Percentiles rank a stretch among this genome's conserved stretches.
These are phyloP conservation scores for Mycena alexandri DNA, from an alignment of 768 basidiomycete species.

Conservation along the genomic window DNA sequence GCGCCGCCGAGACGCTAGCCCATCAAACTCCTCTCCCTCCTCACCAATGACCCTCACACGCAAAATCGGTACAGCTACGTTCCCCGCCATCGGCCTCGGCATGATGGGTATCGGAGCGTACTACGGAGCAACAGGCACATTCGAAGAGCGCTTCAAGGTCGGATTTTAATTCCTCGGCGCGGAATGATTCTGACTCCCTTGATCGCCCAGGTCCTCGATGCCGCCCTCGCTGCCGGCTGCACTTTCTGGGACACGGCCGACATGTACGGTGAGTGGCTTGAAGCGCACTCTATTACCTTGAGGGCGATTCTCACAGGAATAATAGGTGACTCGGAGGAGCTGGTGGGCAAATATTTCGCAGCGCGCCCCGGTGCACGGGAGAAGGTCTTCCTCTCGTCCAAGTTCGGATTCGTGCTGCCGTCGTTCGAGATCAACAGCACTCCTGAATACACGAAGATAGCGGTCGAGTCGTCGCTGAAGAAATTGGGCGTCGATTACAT, in stretches of 20 bases:
- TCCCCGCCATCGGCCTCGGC: conserved; percentile 64
- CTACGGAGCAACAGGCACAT: conserved; percentile 55
- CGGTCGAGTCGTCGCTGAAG: neutral
- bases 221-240: conserved; percentile 1
- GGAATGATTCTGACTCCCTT: too few relatives aligned
- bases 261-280: conserved; percentile 56
- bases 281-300: too few relatives aligned
- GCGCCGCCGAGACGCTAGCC: neutral
- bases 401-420: conserved; percentile 52
- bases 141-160: conserved; percentile 65
- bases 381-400: conserved; percentile 63
- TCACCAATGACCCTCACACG: too few relatives aligned
- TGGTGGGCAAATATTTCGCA: conserved; percentile 38
- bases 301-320: conserved; percentile 54
- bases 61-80: too few relatives aligned
- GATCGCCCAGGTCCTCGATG: neutral
- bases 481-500: conserved; percentile 37
- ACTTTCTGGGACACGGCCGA: conserved; percentile 38
- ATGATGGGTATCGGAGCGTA: conserved; percentile 61
- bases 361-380: conserved; percentile 50
- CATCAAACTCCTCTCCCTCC: neutral
- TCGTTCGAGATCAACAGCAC: conserved; percentile 18
- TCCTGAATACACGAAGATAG: neutral
- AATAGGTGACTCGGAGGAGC: conserved; percentile 43
- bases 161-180: neutral